A percentile compares a stretch with the other conserved stretches of the same genome.
phyloP scores from a whole-genome alignment of 2,329 filamentous ascomycete genomes.

The Phyllosticta ampelicida region DNA sequence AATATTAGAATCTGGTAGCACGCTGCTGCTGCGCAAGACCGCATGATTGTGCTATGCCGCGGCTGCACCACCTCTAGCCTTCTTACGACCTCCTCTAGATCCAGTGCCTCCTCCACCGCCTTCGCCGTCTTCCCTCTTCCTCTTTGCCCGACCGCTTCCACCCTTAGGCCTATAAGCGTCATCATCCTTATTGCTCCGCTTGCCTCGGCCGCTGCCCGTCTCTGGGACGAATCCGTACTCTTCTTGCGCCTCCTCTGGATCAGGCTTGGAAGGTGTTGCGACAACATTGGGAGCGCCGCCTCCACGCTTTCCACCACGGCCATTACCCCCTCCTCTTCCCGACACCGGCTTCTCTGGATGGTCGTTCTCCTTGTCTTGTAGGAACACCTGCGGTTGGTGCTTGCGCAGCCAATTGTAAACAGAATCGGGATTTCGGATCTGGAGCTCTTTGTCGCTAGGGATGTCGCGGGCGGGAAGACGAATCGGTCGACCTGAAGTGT shows the following conservation, averaged over 20 bases:
- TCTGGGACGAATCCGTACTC: slow-evolving; percentile 26
- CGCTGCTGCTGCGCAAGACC: background rate
- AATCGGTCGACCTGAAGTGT: slow-evolving; percentile 29
- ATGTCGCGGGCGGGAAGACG: slow-evolving; percentile 28
- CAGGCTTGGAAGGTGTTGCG: slow-evolving; percentile 24
- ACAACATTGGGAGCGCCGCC: slow-evolving; percentile 22
- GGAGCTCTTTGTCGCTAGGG: slow-evolving; percentile 39
- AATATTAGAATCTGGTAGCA: background rate
- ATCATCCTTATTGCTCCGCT: slow-evolving; percentile 30
- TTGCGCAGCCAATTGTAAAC: slow-evolving; percentile 93
- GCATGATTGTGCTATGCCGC: background rate
- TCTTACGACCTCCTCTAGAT: slow-evolving; percentile 1
- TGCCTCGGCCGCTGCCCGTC: slow-evolving; percentile 21
- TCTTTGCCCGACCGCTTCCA: slow-evolving; percentile 31
- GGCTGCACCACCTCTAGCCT: slow-evolving; percentile 4
- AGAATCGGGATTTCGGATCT: slow-evolving; percentile 71
- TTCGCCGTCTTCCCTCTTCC: slow-evolving; percentile 34
- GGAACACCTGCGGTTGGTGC: slow-evolving; percentile 72
- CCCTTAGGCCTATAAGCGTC: slow-evolving; percentile 39
- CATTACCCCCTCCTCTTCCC: slow-evolving; percentile 22
- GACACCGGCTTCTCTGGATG: slow-evolving; percentile 21
- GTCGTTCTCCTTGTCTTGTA: slow-evolving; percentile 55
- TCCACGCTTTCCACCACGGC: slow-evolving; percentile 18
- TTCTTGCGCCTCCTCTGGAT: slow-evolving; percentile 29
- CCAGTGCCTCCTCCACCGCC: slow-evolving; percentile 13